Evolutionary conservation across 1,139 yeast species (phyloP).

Genomic region (Blastobotrys persicus): DNA sequence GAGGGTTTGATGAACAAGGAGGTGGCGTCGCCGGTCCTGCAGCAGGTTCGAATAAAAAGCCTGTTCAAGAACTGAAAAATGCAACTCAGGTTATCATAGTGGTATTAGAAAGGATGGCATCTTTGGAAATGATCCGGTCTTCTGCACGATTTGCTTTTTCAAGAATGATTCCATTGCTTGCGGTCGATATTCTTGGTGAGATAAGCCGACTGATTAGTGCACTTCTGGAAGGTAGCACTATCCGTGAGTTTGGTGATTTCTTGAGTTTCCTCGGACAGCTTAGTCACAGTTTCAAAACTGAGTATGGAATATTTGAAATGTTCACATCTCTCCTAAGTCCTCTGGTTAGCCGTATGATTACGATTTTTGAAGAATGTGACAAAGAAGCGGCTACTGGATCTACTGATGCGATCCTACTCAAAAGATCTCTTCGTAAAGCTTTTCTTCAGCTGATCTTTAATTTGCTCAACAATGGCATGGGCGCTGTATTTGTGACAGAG

Average conservation of each 20-base stretch:
- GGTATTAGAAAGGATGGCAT: slow-evolving; percentile 71
- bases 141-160: slow-evolving; percentile 86
- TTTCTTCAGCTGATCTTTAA: slow-evolving; percentile 68
- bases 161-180: slow-evolving; percentile 75
- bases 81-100: slow-evolving; percentile 83
- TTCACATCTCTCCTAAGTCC: slow-evolving; percentile 73
- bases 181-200: slow-evolving; percentile 51
- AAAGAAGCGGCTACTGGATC: slow-evolving; percentile 40
- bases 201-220: slow-evolving; percentile 71
- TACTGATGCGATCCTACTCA: slow-evolving; percentile 43
- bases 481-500: slow-evolving; percentile 70
- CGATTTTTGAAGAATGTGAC: slow-evolving; percentile 48
- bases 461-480: slow-evolving; percentile 70
- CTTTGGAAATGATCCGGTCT: slow-evolving; percentile 71
- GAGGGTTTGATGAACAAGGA: slow-evolving; percentile 61
- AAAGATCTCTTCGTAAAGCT: slow-evolving; percentile 58
- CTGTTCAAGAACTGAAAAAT: slow-evolving; percentile 57
- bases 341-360: slow-evolving; percentile 62
- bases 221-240: slow-evolving; percentile 63
- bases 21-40: slow-evolving; percentile 14
- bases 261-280: slow-evolving; percentile 85
- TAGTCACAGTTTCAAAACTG: slow-evolving; percentile 69
- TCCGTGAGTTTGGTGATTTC: slow-evolving; percentile 74
- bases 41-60: slow-evolving; percentile 15
- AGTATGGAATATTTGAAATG: slow-evolving; percentile 68